phyloP scores from a whole-genome alignment of 495 filamentous ascomycete genomes.

The Annulohypoxylon stygium region DNA sequence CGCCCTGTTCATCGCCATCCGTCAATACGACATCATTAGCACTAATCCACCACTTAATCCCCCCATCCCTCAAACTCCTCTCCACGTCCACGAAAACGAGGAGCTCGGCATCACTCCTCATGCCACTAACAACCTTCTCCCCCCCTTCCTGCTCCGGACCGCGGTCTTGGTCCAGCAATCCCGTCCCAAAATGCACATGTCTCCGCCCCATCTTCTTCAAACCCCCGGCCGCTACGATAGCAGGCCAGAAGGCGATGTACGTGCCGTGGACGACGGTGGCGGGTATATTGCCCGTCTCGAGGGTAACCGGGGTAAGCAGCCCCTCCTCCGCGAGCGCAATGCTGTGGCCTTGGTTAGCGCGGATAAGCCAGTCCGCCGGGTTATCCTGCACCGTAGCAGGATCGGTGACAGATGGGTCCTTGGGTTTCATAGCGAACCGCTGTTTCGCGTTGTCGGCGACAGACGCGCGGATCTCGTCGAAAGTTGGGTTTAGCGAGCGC shows the following conservation, averaged over 20 bases:
- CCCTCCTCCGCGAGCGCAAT: slow-evolving; percentile 76
- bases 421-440: slow-evolving; percentile 76
- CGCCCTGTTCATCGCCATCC: slow-evolving; percentile 61
- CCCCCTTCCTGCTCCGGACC: slow-evolving; percentile 51
- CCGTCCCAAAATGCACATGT: slow-evolving; percentile 88
- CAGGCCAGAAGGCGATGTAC: slow-evolving; percentile 78
- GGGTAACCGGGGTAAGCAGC: slow-evolving; percentile 75
- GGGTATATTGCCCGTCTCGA: slow-evolving; percentile 66
- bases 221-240: slow-evolving; percentile 79
- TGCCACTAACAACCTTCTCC: slow-evolving; percentile 79
- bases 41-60: slow-evolving; percentile 84
- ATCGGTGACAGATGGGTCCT: slow-evolving; percentile 45
- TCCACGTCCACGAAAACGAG: slow-evolving; percentile 83
- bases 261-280: slow-evolving; percentile 86
- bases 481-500: slow-evolving; percentile 74
- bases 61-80: slow-evolving; percentile 69
- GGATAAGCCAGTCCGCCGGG: slow-evolving; percentile 83
- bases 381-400: slow-evolving; percentile 46
- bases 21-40: slow-evolving; percentile 82
- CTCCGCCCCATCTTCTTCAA: slow-evolving; percentile 83
- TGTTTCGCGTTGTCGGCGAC: slow-evolving; percentile 89
- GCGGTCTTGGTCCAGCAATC: slow-evolving; percentile 66
- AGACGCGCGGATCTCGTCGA: slow-evolving; percentile 77
- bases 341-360: slow-evolving; percentile 92
- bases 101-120: slow-evolving; percentile 82